Evolutionary conservation across 1,284 basidiomycete genomes (phyloP), one percentile per base, ranked within the genome.

Genomic region (Cutaneotrichosporon dermatis): DNA sequence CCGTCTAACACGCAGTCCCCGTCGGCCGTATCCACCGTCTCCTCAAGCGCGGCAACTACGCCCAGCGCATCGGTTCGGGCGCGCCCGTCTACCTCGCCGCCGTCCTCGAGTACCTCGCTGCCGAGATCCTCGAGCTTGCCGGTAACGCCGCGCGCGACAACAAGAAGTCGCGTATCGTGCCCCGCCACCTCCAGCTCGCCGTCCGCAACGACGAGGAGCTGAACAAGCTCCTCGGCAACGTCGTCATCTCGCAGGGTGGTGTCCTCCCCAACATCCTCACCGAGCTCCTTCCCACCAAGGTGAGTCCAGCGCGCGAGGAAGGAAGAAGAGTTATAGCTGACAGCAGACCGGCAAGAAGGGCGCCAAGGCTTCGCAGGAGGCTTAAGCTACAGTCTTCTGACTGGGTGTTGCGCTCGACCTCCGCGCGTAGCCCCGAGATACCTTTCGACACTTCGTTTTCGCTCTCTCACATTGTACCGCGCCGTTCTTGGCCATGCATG

Each of bases 171-270:
- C 90, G 90, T 86, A 92, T 93, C 74, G 88, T 91, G n/a, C 91
- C 91, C 59, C 86, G 91, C 75, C 90, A 93, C 79, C 77, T 93
- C 59, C 90, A 92, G 76, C 87, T 93, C 63, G 91, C 90, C 67
- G 91, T 94, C 78, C 84, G 90, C 67, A 90, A 90, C 77, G 89
- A 90, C 62, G 88, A 90, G 71, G 88, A 90, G 85, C 69, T 79
- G 59, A 74, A 66, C 70, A 70, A 67, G 63, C 66, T 72, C 60
- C 61, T 93, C 51, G 90, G 90, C 50, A 83, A 86, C 69, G 90
- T 92, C 65, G 86, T 89, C 72, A 92, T 93, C 80, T 90, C 88
- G 16, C 89, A 93, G 74, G 90, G 90, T 80, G 90, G 90, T 85
- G 90, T 93, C 58, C 85, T 93, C 43, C 90, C 90, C 54, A 80